Evolutionary conservation across 129 eudicot genomes (phyloP), one percentile per base, ranked within the genome.

Genomic region (Pulicaria dysenterica): DNA sequence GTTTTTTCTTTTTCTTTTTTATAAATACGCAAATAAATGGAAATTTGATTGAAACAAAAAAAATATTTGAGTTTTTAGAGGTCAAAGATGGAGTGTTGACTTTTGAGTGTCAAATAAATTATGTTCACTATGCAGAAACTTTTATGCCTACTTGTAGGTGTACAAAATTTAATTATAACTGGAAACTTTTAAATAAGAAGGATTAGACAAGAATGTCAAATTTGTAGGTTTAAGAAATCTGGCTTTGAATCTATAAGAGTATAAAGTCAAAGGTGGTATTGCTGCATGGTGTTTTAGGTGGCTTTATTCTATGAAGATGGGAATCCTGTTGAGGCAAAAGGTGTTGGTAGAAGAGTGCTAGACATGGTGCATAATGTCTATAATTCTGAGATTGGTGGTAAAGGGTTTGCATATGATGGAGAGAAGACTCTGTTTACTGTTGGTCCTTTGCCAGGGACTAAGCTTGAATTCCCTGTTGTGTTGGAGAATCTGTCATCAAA

Each of bases 281-380:
- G 8, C n/a, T 58, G 58, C 58, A 42, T 45, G 68, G 3, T 58
- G 74, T 51, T 62, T 41, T 39, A 83, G 88, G 88, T 84, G 24
- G 70, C 85, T 53, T 42, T 84, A 3, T 43, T 10, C n/a, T 82
- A 85, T 76, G 90, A 85, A 54, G 84, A 85, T 76, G 84, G 82
- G 5, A 73, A 43, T 7, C 79, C 87, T 0, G 84, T 76, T 5
- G 90, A 85, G 15, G 77, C 75, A 3, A 85, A 85, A 54, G 85
- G 87, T 4, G 53, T 73, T 5, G 90, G 85, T 0, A 76, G 90
- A 80, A 73, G 44, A 42, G 68, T 85, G 0, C 70, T 85, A 4
- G 90, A 85, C 53, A 64, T 50, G 59, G 81, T 80, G 47, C 69
- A 75, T 7, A 67, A 50, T 1, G 69, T 81, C 0, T 79, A 76